Evolutionary conservation across 352 stramenopile genomes (phyloP), one percentile per base, ranked within the genome.

Genomic region (Globisporangium lucens): DNA sequence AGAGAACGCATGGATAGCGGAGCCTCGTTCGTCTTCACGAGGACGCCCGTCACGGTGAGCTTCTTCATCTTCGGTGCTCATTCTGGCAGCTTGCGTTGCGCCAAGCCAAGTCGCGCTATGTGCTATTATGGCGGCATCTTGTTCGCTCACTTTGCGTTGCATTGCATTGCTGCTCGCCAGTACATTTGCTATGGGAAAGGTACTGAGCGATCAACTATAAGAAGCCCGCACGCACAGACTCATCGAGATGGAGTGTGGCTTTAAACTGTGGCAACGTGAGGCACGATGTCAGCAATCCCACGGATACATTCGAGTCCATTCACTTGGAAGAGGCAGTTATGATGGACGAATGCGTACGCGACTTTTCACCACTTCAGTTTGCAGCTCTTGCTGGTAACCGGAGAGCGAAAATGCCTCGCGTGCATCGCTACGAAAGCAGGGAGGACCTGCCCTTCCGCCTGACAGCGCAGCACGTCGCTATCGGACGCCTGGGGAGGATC

Each of bases 401-500:
- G 41, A 35, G 5, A 33, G 30, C 30, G 5, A 33, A 33, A 15
- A 51, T 66, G 30, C 9, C 29, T 24, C 24, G 55, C 7, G 4
- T 52, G 30, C 30, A 58, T 20, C 43, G 8, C 13, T 58, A 51
- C 15, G 22, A 30, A 41, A 2, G 22, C 49, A 35, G 22, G 3
- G 55, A 58, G 6, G n/a, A 35, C 2, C 55, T 68, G 55, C 55
- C 65, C 9, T 66, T 79, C 35, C 70, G 57, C 7, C 22, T 82
- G 27, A 66, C 71, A 13, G 20, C 75, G n/a, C 68, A 79, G n/a
- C 69, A 62, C n/a, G 51, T 80, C 2, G 74, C 75, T 1, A 27
- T 72, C 4, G 77, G 77, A 8, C 66, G 77, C 0, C 73, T 85
- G 24, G 77, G 77, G 3, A 56, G 55, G 35, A 76, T 85, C 67